Base-by-base conservation (phyloP, 2,329 filamentous ascomycete genomes). In the Xylariaceae sp. region DNA sequence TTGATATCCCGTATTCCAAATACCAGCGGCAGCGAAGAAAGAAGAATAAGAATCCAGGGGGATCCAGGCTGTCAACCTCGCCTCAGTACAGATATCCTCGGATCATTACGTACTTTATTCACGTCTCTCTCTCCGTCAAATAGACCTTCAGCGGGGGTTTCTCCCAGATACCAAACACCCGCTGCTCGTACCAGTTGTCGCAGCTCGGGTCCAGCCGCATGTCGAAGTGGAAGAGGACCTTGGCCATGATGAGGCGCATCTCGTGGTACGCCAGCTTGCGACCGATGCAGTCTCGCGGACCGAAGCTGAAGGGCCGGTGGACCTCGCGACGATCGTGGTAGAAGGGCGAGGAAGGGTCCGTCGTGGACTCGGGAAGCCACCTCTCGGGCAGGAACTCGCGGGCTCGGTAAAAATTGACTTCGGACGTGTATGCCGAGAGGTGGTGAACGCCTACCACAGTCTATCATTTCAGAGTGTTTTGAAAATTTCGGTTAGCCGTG, bases 181-280 rank as follows among this genome's bases (percentile, higher is more conserved):
- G 44, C 36, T 55, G 52, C 2, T 47, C 34, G 24, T 53, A 15
- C 51, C 52, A 55, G 9, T 46, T 34, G 5, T 23, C 34, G 23
- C 40, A 51, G 6, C 43, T 46, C 12, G 32, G 13, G 34, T 53
- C 48, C 8, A 52, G 30, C 26, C 34, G 33, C 30, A 55, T 11
- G 17, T 54, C 51, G 16, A 56, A 56, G 26, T 52, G 45, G 41
- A 48, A 54, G 9, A 56, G 29, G 7, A 56, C 12, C 14, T 39
- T 50, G 5, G 53, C 50, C 40, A 54, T 46, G 38, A 54, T 53
- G 18, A 53, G 38, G 3, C 48, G 50, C 51, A 56, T 53, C 43
- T 56, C 53, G 19, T 51, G 51, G 16, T 44, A 41, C 4, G 52
- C 52, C 24, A 55, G 18, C 23, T 48, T 49, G n/a, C 50, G 41